Evolutionary conservation across 164 flowering plant genomes (phyloP).

Genomic region (Kalanchoe fedtschenkoi): DNA sequence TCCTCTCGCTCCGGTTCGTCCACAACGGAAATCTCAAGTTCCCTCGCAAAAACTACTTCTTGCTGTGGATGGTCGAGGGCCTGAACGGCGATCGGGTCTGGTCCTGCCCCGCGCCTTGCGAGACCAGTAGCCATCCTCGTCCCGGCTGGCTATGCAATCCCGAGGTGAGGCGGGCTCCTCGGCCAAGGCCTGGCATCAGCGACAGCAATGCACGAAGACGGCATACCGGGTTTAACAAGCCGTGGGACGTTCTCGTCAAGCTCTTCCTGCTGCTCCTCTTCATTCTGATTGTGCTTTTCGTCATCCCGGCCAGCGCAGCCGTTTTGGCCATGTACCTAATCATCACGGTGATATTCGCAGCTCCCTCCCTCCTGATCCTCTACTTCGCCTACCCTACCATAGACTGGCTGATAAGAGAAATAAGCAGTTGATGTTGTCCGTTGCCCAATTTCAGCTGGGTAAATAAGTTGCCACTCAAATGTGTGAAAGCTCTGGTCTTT

Average conservation of each 20-base stretch:
- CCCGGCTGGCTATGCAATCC: no score
- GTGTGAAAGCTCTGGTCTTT: no score
- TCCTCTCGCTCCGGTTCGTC: conserved; percentile 40
- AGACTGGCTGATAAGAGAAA: conserved; percentile 54
- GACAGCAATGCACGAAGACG: conserved; percentile 24
- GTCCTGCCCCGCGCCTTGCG: conserved; percentile 11
- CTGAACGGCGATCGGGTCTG: conserved; percentile 38
- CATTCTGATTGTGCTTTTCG: conserved; percentile 39
- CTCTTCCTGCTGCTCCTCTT: conserved; percentile 44
- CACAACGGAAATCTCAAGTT: conserved; percentile 52
- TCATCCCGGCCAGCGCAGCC: conserved; percentile 46
- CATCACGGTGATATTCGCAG: conserved; percentile 51
- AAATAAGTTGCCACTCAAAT: no score
- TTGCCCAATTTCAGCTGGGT: no score
- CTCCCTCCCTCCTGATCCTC: conserved; percentile 58
- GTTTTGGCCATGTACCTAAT: conserved; percentile 39
- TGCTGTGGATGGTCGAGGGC: conserved; percentile 74
- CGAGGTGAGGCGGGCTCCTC: no score
- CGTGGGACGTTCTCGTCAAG: conserved; percentile 37
- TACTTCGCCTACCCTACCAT: conserved; percentile 57
- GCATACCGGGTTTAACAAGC: conserved; percentile 25
- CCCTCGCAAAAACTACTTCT: conserved; percentile 58
- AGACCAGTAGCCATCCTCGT: no score
- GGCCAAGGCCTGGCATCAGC: not conserved
- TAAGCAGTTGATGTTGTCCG: conserved; percentile 36